phyloP scores from a whole-genome alignment of 441 rosid genomes.

The Gossypium davidsonii region DNA sequence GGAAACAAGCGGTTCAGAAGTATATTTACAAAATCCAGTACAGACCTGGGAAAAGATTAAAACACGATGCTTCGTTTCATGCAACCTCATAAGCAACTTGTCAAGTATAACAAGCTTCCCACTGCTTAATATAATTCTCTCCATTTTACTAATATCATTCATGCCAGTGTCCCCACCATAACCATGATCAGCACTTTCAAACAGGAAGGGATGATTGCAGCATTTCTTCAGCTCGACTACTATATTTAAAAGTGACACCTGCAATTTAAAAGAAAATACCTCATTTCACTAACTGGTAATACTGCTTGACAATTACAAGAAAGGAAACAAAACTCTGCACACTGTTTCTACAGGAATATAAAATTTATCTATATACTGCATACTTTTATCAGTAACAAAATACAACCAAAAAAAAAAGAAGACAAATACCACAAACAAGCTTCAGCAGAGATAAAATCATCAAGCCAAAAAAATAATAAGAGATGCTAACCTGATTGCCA shows the following conservation, averaged over 20 bases:
- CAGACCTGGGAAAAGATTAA: slow-evolving; percentile 96
- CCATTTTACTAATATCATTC: slow-evolving; percentile 75
- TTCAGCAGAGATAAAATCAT: not conserved
- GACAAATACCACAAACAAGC: not conserved
- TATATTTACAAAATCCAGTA: slow-evolving; percentile 11
- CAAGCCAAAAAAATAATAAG: slow-evolving; percentile 12
- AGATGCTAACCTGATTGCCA: slow-evolving; percentile 80
- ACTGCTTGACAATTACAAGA: slow-evolving; percentile 4
- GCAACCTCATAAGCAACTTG: slow-evolving; percentile 89
- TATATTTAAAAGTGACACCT: slow-evolving; percentile 98
- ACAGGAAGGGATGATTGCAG: slow-evolving; percentile 98
- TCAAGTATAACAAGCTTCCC: slow-evolving; percentile 98
- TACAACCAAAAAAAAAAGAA: not conserved
- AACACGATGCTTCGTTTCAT: slow-evolving; percentile 96
- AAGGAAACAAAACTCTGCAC: slow-evolving; percentile 16
- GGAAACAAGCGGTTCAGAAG: not conserved
- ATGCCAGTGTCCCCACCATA: slow-evolving; percentile 77
- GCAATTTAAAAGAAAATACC: slow-evolving; percentile 23
- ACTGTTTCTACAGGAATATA: not conserved
- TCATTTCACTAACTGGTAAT: slow-evolving; percentile 11
- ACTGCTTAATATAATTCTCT: slow-evolving; percentile 90
- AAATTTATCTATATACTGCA: not conserved
- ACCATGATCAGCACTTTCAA: slow-evolving; percentile 99
- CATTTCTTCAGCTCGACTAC: slow-evolving; percentile 99
- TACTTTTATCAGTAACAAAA: not conserved